Evolutionary conservation across 352 stramenopile genomes (phyloP).

Genomic region (Globisporangium canariense): DNA sequence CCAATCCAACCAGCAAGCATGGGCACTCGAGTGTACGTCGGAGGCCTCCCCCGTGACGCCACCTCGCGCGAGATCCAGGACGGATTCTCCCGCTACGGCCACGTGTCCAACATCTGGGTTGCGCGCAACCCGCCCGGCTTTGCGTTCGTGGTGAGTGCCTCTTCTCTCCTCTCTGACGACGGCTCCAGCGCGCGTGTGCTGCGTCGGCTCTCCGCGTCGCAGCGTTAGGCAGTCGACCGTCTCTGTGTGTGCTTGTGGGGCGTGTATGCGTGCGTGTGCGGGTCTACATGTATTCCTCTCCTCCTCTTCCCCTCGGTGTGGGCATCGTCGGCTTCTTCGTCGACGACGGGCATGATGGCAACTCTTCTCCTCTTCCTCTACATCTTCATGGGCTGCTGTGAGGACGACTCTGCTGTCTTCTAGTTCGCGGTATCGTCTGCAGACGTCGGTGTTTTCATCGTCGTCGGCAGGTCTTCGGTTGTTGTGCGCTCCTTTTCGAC

Average conservation of each 20-base stretch:
- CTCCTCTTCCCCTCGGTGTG: conserved; percentile 5
- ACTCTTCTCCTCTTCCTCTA: conserved; percentile 1
- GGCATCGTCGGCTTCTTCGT: conserved; percentile 2
- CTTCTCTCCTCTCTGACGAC: conserved; percentile 5
- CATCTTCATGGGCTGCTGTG: not conserved
- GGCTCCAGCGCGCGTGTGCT: conserved; percentile 5
- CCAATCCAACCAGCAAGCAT: conserved; percentile 31
- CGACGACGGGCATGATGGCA: conserved; percentile 4
- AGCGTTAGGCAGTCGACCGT: conserved; percentile 31
- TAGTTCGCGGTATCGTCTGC: not conserved
- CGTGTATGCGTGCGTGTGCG: not conserved
- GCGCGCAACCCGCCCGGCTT: conserved; percentile 84
- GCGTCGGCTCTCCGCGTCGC: conserved; percentile 3
- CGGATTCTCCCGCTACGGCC: conserved; percentile 77
- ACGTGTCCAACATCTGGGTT: conserved; percentile 87
- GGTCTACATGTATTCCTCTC: conserved; percentile 1
- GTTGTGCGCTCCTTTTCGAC: not conserved
- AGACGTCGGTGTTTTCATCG: conserved; percentile 1
- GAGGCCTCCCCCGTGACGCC: conserved; percentile 74
- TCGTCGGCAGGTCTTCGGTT: not conserved
- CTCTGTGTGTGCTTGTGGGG: conserved; percentile 13
- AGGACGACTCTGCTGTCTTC: not conserved
- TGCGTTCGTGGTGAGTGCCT: conserved; percentile 85
- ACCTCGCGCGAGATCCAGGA: conserved; percentile 82
- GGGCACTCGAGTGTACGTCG: conserved; percentile 82